Percentiles rank a stretch among this genome's conserved stretches.
phyloP scores from a whole-genome alignment of 495 filamentous ascomycete species.

The Xylaria flabelliformis region DNA sequence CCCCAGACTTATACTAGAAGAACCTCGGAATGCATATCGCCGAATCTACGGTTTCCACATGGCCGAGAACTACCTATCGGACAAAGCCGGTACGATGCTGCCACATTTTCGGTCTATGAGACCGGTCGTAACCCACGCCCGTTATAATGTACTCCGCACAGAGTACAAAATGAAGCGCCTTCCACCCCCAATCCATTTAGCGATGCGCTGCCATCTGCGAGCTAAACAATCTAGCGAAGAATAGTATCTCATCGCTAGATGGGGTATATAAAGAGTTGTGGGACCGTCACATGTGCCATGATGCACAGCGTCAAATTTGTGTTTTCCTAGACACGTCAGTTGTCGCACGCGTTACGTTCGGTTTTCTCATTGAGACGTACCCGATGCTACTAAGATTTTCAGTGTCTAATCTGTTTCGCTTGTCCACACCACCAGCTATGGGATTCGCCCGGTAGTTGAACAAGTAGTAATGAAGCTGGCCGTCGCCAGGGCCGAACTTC shows the following conservation, averaged over 20 bases:
- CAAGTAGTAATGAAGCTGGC: conserved; percentile 92
- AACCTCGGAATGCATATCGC: conserved; percentile 26
- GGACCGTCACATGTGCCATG: background rate
- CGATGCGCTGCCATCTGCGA: conserved; percentile 10
- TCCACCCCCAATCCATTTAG: conserved; percentile 7
- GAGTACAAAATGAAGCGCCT: background rate
- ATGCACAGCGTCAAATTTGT: conserved; percentile 34
- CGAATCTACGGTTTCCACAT: conserved; percentile 19
- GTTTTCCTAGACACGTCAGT: conserved; percentile 41
- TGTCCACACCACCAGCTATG: conserved; percentile 82
- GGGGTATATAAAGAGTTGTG: background rate
- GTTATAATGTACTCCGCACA: conserved; percentile 18
- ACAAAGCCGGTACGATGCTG: conserved; percentile 15
- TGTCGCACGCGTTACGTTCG: conserved; percentile 10
- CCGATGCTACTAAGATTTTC: conserved; percentile 84
- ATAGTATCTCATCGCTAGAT: conserved; percentile 5
- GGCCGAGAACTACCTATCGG: conserved; percentile 16
- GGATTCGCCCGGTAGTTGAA: conserved; percentile 92
- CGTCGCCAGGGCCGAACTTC: conserved; percentile 93
- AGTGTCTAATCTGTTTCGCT: conserved; percentile 74
- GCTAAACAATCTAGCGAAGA: background rate
- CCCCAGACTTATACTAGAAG: conserved; percentile 14
- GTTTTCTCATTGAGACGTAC: conserved; percentile 74
- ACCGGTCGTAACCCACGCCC: background rate
- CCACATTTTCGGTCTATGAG: background rate